Evolutionary conservation across 2,329 filamentous ascomycete genomes (phyloP).

Genomic region (Penicillium hordei): DNA sequence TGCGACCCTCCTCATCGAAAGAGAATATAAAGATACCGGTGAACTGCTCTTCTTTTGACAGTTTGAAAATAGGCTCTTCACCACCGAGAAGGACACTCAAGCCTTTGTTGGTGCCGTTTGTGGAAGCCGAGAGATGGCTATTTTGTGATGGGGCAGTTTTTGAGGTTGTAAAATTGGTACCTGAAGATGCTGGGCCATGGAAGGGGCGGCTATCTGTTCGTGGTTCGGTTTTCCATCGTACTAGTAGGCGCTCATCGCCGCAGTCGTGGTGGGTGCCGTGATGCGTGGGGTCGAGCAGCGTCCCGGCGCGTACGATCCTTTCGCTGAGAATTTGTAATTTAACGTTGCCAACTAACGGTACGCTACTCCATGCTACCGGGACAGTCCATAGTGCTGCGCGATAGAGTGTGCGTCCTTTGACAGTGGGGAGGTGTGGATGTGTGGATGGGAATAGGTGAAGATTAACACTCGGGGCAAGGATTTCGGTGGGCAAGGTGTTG

Average conservation of each 20-base stretch:
- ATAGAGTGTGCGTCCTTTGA: constrained; percentile 86
- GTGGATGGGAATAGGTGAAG: constrained; percentile 65
- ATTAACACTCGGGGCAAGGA: constrained; percentile 61
- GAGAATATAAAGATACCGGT: constrained; percentile 92
- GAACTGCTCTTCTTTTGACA: constrained; percentile 71
- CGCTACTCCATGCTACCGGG: constrained; percentile 89
- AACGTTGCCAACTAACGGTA: constrained; percentile 89
- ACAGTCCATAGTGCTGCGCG: constrained; percentile 93
- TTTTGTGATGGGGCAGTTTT: constrained; percentile 7
- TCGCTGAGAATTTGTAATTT: constrained; percentile 84
- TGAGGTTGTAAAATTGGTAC: constrained; percentile 13
- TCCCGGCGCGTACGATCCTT: constrained; percentile 69
- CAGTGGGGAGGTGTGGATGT: constrained; percentile 72
- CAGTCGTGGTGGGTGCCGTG: constrained; percentile 32
- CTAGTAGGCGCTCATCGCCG: constrained; percentile 75
- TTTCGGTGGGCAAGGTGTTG: constrained; percentile 61
- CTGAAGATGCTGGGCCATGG: constrained; percentile 13
- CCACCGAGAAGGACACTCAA: constrained; percentile 53
- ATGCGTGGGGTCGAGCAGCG: constrained; percentile 38
- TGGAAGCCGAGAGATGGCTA: constrained; percentile 26
- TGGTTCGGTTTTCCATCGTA: constrained; percentile 75
- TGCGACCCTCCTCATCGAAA: constrained; percentile 82
- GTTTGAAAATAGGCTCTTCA: constrained; percentile 49
- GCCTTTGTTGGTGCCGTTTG: constrained; percentile 39
- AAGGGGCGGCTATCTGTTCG: constrained; percentile 32